Evolutionary conservation across 164 flowering plant species (phyloP), one percentile per base, ranked within the genome.

Genomic region (Protea cynaroides): DNA sequence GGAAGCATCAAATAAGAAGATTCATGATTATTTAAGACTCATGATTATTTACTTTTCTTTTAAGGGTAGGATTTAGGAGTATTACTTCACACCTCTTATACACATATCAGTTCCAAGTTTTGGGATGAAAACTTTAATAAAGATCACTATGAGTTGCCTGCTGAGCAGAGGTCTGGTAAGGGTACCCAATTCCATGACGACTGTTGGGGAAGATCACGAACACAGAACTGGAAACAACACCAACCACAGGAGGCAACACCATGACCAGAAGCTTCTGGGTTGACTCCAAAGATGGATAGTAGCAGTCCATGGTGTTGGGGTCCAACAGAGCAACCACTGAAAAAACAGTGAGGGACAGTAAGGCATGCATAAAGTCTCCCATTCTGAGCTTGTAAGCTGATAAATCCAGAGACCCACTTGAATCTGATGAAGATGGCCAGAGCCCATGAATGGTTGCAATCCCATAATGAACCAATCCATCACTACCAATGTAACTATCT

Each of bases 131-230:
- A n/a, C n/a, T n/a, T n/a, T n/a, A n/a, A n/a, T n/a, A n/a, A 5
- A 2, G 34, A 29, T 29, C 34, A 29, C 34, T 29, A 3, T 3
- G 34, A 29, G 34, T 29, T 5, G 5, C 5, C 34, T 29, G 34
- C n/a, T n/a, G 34, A 29, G 4, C 34, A 29, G 66, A 25, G 19
- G 61, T 37, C 56, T 69, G 56, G 63, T 61, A 25, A 64, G 86
- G 83, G 72, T 90, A 83, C 40, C 98, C 98, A 43, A 93, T 83
- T 12, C 96, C 97, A 70, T 87, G 89, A 53, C 98, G 85, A 0
- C 66, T 83, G 69, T 81, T 81, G 0, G 97, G 98, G 64, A 90
- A 93, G 47, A 78, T 0, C 63, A 72, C 58, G 69, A 87, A 89
- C 8, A 89, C 81, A 0, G 55, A 38, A n/a, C 88, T 67, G 0